These are phyloP conservation scores for Paraglomus occultum DNA, from an alignment of 192 early-diverging fungal genomes.

Conservation along the genomic window DNA sequence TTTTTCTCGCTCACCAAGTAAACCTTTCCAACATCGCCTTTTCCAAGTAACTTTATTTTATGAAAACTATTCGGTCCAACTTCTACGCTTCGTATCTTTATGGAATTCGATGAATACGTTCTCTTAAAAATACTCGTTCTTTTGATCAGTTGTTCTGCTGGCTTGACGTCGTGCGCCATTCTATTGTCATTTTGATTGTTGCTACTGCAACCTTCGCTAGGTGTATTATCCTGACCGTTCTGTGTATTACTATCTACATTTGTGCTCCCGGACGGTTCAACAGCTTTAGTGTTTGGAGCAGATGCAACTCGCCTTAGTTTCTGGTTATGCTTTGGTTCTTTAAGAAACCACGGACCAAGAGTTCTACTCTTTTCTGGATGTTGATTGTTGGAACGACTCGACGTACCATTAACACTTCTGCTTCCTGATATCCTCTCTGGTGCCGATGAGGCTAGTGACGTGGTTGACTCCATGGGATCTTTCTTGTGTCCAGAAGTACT, in stretches of 20 bases:
- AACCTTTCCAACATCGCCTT: constrained; percentile 97
- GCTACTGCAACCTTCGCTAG: constrained; percentile 3
- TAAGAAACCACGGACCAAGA: constrained; percentile 22
- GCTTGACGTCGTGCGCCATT: constrained; percentile 31
- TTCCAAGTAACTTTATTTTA: constrained; percentile 89
- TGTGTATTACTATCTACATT: constrained; percentile 15
- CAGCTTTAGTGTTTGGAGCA: constrained; percentile 45
- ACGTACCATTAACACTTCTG: constrained; percentile 13
- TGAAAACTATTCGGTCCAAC: constrained; percentile 86
- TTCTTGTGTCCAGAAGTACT: constrained; percentile 20
- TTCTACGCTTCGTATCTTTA: constrained; percentile 77
- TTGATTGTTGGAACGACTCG: constrained; percentile 15
- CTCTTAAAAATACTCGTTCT: constrained; percentile 56
- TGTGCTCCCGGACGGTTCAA: background rate
- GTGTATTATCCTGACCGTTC: constrained; percentile 10
- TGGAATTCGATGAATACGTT: constrained; percentile 79
- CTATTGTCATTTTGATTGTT: constrained; percentile 21
- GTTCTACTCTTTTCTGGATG: constrained; percentile 4
- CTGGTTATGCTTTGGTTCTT: constrained; percentile 7
- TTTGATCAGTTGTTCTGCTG: constrained; percentile 33
- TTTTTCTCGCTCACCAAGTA: constrained; percentile 90
- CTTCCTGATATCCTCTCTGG: background rate
- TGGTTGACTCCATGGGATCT: constrained; percentile 3
- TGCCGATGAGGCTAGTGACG: constrained; percentile 21
- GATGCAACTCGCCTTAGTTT: constrained; percentile 46